phyloP scores from a whole-genome alignment of 1,284 basidiomycete species.

The Cutaneotrichosporon sp. region DNA sequence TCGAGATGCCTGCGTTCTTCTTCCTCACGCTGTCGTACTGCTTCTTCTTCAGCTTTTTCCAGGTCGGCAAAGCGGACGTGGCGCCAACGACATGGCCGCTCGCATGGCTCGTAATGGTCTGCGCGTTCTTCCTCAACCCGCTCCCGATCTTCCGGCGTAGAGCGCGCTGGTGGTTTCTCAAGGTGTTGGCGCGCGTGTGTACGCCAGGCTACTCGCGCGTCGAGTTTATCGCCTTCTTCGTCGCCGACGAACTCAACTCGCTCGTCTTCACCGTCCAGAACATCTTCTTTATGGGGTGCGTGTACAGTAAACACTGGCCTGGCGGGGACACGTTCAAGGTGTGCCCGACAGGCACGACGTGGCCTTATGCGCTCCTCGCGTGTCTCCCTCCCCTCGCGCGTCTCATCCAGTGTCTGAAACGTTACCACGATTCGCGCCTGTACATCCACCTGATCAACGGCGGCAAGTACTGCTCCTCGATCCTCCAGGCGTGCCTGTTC shows the following conservation, averaged over 20 bases:
- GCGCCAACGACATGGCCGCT: conserved; percentile 69
- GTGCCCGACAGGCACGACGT: conserved; percentile 62
- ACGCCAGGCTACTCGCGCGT: conserved; percentile 67
- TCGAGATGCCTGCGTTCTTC: conserved; percentile 76
- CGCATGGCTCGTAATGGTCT: conserved; percentile 68
- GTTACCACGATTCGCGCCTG: conserved; percentile 71
- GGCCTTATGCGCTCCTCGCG: conserved; percentile 53
- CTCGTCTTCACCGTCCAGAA: conserved; percentile 68
- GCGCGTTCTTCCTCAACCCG: conserved; percentile 67
- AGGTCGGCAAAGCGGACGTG: conserved; percentile 54
- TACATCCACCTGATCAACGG: conserved; percentile 81
- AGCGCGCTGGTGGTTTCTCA: conserved; percentile 74
- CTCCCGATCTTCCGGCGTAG: conserved; percentile 61
- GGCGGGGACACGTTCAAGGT: conserved; percentile 44
- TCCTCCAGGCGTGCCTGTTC: conserved; percentile 62
- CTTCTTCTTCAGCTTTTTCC: conserved; percentile 77
- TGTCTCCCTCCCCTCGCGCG: conserved; percentile 56
- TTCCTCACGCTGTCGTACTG: conserved; percentile 70
- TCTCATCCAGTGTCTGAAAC: conserved; percentile 76
- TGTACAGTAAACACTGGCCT: conserved; percentile 40
- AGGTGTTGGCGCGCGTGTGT: conserved; percentile 59
- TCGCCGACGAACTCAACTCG: conserved; percentile 72
- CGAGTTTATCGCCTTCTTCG: conserved; percentile 51
- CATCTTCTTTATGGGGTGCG: conserved; percentile 53
- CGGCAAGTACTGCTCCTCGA: conserved; percentile 66